These are phyloP conservation scores for Micractinium conductrix DNA, from an alignment of 139 green algal species.

Conservation along the genomic window DNA sequence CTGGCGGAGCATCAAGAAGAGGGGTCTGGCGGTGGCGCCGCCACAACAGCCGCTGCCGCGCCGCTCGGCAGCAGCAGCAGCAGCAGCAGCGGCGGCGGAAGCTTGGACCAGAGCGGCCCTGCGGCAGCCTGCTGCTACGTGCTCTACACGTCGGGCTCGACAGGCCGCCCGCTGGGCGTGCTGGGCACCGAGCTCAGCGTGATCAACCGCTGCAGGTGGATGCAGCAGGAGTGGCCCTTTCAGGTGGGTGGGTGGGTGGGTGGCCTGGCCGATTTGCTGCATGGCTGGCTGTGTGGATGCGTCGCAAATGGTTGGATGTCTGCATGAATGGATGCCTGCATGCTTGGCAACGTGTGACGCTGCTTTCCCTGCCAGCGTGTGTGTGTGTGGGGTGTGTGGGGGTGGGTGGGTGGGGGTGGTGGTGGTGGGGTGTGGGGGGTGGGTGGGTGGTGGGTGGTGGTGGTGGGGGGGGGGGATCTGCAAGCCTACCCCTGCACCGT, in stretches of 20 bases:
- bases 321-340: no score
- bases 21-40: background rate
- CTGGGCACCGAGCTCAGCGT: constrained; percentile 57
- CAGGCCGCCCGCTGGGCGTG: constrained; percentile 65
- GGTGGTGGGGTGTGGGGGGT: background rate
- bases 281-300: no score
- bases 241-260: background rate
- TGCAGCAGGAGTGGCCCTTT: constrained; percentile 48
- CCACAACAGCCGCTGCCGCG: background rate
- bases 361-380: no score
- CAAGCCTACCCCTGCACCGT: background rate
- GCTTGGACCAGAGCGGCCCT: background rate
- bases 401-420: no score
- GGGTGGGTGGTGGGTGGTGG: background rate
- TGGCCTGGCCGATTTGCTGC: no score
- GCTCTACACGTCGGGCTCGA: constrained; percentile 76
- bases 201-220: constrained; percentile 64
- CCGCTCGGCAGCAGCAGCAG: background rate
- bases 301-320: no score
- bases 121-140: constrained; percentile 51
- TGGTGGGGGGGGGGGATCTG: background rate
- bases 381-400: no score
- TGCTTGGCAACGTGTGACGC: no score
- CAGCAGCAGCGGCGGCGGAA: background rate
- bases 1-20: background rate